Percentiles rank a stretch among this genome's conserved stretches.
Evolutionary conservation across 306 rosid genomes (phyloP).

Genomic region (Vigna reflexopilosa): DNA sequence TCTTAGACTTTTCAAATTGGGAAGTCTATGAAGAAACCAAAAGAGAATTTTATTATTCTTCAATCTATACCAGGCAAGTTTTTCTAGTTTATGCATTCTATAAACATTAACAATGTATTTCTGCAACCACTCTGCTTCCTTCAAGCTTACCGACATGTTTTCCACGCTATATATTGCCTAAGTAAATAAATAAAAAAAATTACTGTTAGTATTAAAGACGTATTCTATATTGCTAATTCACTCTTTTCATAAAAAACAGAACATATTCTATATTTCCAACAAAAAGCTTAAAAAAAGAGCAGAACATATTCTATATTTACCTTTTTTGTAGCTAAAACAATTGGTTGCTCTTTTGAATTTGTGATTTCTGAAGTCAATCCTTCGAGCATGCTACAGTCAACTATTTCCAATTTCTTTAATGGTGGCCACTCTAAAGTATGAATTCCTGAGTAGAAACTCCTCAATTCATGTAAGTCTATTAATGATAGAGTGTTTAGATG

Average conservation of each 20-base stretch:
- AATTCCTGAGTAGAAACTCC: not conserved
- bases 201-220: not conserved
- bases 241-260: not conserved
- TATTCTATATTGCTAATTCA: not conserved
- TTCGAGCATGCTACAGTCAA: not conserved
- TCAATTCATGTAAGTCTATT: not conserved
- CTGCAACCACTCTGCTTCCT: slow-evolving; percentile 11
- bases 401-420: not conserved
- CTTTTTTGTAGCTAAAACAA: slow-evolving; percentile 10
- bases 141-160: not conserved
- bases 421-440: slow-evolving; percentile 16
- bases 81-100: slow-evolving; percentile 20
- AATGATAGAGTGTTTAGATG: not conserved
- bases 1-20: not conserved
- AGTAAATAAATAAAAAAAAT: not conserved
- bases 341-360: slow-evolving; percentile 8
- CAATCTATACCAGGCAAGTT: not conserved
- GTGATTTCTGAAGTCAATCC: not conserved
- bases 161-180: slow-evolving; percentile 35
- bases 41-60: not conserved
- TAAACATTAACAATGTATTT: not conserved
- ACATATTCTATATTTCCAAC: too few relatives aligned
- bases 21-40: slow-evolving; percentile 32
- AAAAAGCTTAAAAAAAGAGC: too few relatives aligned
- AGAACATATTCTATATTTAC: not conserved